Percentiles rank a stretch among this genome's conserved stretches.
These are phyloP conservation scores for Collybia nuda DNA, from an alignment of 768 basidiomycete species.

Conservation along the genomic window DNA sequence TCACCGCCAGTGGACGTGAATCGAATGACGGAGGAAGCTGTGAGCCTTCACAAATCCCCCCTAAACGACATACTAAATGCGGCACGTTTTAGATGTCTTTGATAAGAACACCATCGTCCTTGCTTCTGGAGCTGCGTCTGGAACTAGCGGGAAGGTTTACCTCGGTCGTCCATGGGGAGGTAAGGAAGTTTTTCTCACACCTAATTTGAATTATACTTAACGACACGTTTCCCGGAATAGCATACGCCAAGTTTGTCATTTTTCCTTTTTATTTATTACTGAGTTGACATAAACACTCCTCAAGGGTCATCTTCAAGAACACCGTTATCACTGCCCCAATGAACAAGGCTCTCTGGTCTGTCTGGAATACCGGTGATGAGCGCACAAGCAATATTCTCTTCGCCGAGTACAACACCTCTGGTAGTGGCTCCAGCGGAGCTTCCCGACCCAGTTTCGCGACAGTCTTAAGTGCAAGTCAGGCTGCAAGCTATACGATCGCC, in stretches of 20 bases:
- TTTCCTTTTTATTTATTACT: background rate
- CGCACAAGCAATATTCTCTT: constrained; percentile 44
- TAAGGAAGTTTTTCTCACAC: constrained; percentile 18
- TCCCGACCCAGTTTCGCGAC: constrained; percentile 40
- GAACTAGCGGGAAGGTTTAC: constrained; percentile 34
- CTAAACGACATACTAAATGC: too few relatives aligned
- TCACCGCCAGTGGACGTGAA: constrained; percentile 49
- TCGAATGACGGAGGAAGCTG: constrained; percentile 45
- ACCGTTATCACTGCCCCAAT: constrained; percentile 39
- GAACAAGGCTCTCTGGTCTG: constrained; percentile 43
- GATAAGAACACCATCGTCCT: constrained; percentile 6
- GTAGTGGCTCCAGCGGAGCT: constrained; percentile 34
- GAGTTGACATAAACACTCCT: too few relatives aligned
- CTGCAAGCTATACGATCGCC: constrained; percentile 36
- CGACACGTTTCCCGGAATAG: constrained; percentile 15
- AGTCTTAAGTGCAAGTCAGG: constrained; percentile 33
- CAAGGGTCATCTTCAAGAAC: constrained; percentile 49
- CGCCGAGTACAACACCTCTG: constrained; percentile 46
- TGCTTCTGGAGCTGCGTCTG: constrained; percentile 30
- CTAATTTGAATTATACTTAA: background rate
- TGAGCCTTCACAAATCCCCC: constrained; percentile 17
- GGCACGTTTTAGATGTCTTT: constrained; percentile 1
- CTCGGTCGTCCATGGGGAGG: constrained; percentile 51
- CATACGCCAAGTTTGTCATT: constrained; percentile 39
- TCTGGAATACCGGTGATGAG: constrained; percentile 37